Conservation (phyloP, 176 grass and related monocot species). For the Triticum turgidum region DNA sequence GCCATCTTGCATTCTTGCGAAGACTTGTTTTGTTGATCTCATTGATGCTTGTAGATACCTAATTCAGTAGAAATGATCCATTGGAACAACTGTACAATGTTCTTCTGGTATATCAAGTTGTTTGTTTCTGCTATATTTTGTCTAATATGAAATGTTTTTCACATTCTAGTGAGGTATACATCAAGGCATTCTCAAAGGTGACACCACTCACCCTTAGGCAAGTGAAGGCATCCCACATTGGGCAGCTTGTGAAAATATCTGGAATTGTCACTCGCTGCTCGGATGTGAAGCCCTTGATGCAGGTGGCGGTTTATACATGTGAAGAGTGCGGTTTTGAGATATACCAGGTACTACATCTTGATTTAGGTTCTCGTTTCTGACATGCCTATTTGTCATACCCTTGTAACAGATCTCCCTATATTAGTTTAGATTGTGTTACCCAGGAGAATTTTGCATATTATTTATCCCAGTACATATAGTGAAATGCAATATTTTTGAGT, state of each 20-base stretch:
- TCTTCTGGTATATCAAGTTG: neutral
- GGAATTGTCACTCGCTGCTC: conserved; percentile 97
- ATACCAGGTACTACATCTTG: conserved; percentile 72
- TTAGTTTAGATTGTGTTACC: neutral
- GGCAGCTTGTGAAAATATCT: conserved; percentile 99
- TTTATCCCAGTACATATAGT: neutral
- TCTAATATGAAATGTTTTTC: conserved; percentile 26
- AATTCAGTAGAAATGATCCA: neutral
- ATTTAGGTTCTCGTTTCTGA: neutral
- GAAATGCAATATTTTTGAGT: neutral
- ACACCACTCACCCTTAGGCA: conserved; percentile 77
- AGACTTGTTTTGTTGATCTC: neutral
- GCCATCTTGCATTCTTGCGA: neutral
- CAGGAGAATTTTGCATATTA: neutral
- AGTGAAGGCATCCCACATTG: conserved; percentile 96
- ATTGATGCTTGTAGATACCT: neutral
- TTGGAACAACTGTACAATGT: neutral
- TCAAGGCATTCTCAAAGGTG: conserved; percentile 83
- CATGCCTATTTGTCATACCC: neutral
- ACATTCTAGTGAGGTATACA: conserved; percentile 83
- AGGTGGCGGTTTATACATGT: conserved; percentile 99
- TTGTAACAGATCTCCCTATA: neutral
- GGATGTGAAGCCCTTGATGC: conserved; percentile 96
- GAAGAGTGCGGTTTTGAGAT: conserved; percentile 99
- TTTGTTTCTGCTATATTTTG: neutral